A percentile compares a stretch with the other conserved stretches of the same genome.
These are phyloP conservation scores for Pholiota adiposa DNA, from an alignment of 1,284 basidiomycete species.

Conservation along the genomic window DNA sequence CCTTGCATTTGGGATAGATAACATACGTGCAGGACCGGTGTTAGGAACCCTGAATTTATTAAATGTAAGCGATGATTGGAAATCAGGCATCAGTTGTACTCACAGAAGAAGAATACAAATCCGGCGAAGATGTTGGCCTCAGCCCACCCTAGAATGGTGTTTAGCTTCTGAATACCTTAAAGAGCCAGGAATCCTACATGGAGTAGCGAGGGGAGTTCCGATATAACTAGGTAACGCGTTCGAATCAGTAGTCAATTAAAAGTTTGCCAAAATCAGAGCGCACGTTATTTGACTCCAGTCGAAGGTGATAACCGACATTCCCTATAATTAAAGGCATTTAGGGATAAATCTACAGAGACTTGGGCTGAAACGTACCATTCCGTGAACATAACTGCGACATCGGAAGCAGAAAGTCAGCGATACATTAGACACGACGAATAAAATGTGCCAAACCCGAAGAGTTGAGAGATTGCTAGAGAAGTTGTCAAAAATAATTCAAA, in stretches of 20 bases:
- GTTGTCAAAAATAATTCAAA: not conserved
- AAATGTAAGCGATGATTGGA: not conserved
- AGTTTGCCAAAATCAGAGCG: conserved; percentile 16
- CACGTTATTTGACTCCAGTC: conserved; percentile 65
- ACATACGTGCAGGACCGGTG: conserved; percentile 57
- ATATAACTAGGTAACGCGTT: conserved; percentile 38
- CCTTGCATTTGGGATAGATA: not conserved
- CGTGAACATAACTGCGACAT: conserved; percentile 42
- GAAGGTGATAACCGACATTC: conserved; percentile 47
- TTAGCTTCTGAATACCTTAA: not conserved
- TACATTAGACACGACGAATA: not conserved
- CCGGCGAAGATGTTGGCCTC: conserved; percentile 79
- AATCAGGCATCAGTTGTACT: conserved; percentile 15
- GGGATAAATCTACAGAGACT: not conserved
- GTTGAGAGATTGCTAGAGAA: conserved; percentile 36
- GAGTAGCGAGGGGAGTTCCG: conserved; percentile 56
- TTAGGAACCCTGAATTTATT: conserved; percentile 49
- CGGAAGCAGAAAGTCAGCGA: not conserved
- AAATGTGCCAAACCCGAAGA: conserved; percentile 44
- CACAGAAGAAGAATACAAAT: conserved; percentile 74
- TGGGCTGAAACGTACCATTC: conserved; percentile 46
- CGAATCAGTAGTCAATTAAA: not conserved
- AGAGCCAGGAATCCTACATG: conserved; percentile 41
- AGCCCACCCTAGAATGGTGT: conserved; percentile 51
- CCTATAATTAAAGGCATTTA: conserved; percentile 26